Evolutionary conservation across 164 flowering plant species (phyloP).

Genomic region (Vitis amurensis): DNA sequence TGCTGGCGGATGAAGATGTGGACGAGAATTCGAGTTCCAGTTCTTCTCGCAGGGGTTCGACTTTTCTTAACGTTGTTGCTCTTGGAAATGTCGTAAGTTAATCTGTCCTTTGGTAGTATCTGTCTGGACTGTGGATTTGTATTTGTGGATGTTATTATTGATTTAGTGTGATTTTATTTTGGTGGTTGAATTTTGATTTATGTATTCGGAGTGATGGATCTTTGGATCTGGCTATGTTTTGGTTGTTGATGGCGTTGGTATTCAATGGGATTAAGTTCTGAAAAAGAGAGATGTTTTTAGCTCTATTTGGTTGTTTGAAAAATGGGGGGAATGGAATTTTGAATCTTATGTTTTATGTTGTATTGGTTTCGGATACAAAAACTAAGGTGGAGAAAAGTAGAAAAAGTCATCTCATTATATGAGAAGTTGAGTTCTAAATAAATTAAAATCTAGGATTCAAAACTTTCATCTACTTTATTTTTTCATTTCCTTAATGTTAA

Average conservation of each 20-base stretch:
- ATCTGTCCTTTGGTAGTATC: background rate
- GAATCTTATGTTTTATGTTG: no score
- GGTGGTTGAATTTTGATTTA: background rate
- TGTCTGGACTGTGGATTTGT: background rate
- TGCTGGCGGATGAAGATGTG: slow-evolving; percentile 91
- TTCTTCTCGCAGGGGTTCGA: slow-evolving; percentile 53
- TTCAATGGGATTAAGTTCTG: no score
- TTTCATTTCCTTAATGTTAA: no score
- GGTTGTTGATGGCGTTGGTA: slow-evolving; percentile 69
- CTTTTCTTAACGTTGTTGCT: slow-evolving; percentile 92
- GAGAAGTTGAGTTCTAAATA: no score
- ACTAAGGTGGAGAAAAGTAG: no score
- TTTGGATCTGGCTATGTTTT: background rate
- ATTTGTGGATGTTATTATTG: slow-evolving; percentile 6
- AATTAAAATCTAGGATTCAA: no score
- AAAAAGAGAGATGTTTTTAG: no score
- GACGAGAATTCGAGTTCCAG: slow-evolving; percentile 48
- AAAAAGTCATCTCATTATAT: no score
- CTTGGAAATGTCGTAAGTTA: slow-evolving; percentile 94
- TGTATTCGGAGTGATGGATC: background rate
- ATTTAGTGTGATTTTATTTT: background rate
- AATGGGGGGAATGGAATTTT: no score
- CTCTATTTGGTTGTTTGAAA: no score
- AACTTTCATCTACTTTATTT: no score
- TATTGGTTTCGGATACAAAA: no score